Base-by-base conservation (phyloP, 495 filamentous ascomycete genomes). In the Penicillium simplicissimum region DNA sequence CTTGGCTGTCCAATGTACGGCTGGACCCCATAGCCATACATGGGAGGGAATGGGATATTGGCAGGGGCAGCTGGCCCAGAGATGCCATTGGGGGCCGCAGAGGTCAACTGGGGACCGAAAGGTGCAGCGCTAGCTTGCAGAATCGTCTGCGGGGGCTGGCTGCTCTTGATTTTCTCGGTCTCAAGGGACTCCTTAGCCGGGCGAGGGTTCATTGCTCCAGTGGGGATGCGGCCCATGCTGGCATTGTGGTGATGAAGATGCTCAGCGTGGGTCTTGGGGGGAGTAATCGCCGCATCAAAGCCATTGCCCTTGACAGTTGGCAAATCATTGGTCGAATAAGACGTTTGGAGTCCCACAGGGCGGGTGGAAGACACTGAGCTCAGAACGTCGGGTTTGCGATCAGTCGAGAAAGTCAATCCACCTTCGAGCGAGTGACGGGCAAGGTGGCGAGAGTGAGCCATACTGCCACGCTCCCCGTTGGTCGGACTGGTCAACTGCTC, bases 311-410 rank as follows among this genome's bases (percentile, higher is more conserved):
- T 95, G 64, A 92, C 79, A 1, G 93, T 96, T n/a, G 94, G 90
- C 5, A 97, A 78, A 67, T 97, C 95, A 71, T 88, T 90, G 21
- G 92, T 88, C 2, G 95, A 97, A 75, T 91, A 97, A 2, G 94
- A 97, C 4, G 90, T 87, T 74, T 93, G 89, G 37, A 96, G 74
- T 13, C 72, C 64, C 8, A 54, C 64, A 7, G 78, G 78, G 25
- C 74, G 75, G 64, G 54, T 71, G 1, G 75, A 71, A 1, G 72
- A 36, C 31, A 63, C 60, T 19, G 74, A 52, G 15, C 69, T 64
- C n/a, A 65, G 52, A 8, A 52, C 56, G 14, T 78, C 76, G 28
- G 68, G 62, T 9, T 37, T 64, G 13, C 67, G 68, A 10, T 80
- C 75, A 35, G 60, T 57, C 2, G 66, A 63, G 58, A 73, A 77